phyloP scores from a whole-genome alignment of 306 rosid genomes.

The Fragaria iinumae region DNA sequence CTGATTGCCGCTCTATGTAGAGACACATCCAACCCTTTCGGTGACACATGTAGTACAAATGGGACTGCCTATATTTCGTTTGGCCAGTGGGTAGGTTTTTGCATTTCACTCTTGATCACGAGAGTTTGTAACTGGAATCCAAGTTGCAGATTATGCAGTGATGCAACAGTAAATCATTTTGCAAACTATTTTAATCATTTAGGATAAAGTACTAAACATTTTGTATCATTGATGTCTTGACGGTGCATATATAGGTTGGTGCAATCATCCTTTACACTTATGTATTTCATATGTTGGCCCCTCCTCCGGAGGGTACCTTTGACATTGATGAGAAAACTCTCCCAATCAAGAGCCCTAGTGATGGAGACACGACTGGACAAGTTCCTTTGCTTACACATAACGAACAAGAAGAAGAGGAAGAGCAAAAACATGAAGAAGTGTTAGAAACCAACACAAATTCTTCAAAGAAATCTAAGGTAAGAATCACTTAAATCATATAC shows the following conservation, averaged over 20 bases:
- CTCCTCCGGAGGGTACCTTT: constrained; percentile 93
- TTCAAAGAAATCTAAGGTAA: constrained; percentile 51
- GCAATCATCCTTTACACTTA: constrained; percentile 93
- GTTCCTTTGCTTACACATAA: constrained; percentile 62
- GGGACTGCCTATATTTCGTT: constrained; percentile 97
- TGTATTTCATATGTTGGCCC: constrained; percentile 86
- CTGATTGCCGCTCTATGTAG: constrained; percentile 88
- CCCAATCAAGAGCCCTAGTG: constrained; percentile 45
- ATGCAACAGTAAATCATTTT: not conserved
- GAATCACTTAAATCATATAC: constrained; percentile 23
- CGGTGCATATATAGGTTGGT: constrained; percentile 58
- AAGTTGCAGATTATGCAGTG: constrained; percentile 10
- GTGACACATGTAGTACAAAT: constrained; percentile 78
- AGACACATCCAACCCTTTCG: constrained; percentile 77
- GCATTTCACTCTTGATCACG: constrained; percentile 22
- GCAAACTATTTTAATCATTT: not conserved
- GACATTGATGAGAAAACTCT: constrained; percentile 52
- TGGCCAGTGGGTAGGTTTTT: constrained; percentile 93
- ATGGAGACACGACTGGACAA: constrained; percentile 40
- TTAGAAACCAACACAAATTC: constrained; percentile 30
- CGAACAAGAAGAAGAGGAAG: constrained; percentile 3
- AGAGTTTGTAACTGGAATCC: constrained; percentile 2
- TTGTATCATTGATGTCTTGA: not conserved
- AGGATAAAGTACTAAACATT: constrained; percentile 6
- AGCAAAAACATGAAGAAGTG: constrained; percentile 23